Evolutionary conservation across 176 grass and related monocot species (phyloP), one percentile per base, ranked within the genome.

Genomic region (Musa itinerans): DNA sequence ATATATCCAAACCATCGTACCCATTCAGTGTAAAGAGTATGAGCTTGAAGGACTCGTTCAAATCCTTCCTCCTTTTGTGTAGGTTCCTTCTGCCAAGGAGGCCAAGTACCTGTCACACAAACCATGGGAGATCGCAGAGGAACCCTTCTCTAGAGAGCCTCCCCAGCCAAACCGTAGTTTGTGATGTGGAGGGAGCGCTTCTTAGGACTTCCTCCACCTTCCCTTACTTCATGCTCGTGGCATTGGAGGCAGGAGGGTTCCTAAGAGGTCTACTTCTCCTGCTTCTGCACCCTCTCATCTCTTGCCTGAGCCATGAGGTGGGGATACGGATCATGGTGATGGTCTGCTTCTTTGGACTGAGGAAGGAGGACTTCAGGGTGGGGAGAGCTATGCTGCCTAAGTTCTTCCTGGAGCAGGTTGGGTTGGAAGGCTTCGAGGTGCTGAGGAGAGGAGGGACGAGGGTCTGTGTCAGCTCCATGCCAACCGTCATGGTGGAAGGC

Each of bases 161-260:
- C 65, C 68, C 65, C 81, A 52, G 49, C 75, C 79, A 81, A 79
- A 86, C 70, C 76, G 63, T 96, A 65, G 68, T 96, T 53, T 72
- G 88, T 56, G 89, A 96, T 74, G 65, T 96, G 11, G 89, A 96
- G 87, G 87, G 87, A 69, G 87, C 75, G 11, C 74, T 96, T 8
- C 79, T 96, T 2, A 84, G 85, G 84, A 86, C 85, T 15, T 64
- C 76, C 20, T 96, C 85, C 69, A 81, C 77, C 50, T 96, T 96
- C 65, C 83, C 93, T 13, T 92, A 92, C 68, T 90, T 96, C 77
- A 86, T 96, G 85, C 65, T 96, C 78, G 71, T 96, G 14, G 93
- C 93, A 56, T 54, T 96, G 77, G 93, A 96, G 74, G 89, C 83
- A 25, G 93, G 93, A 14, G 54, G 85, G 62, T 85, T 92, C 58